A percentile compares a stretch with the other conserved stretches of the same genome.
Conservation (phyloP, 2,329 filamentous ascomycete species). For the Zasmidium angulare region DNA sequence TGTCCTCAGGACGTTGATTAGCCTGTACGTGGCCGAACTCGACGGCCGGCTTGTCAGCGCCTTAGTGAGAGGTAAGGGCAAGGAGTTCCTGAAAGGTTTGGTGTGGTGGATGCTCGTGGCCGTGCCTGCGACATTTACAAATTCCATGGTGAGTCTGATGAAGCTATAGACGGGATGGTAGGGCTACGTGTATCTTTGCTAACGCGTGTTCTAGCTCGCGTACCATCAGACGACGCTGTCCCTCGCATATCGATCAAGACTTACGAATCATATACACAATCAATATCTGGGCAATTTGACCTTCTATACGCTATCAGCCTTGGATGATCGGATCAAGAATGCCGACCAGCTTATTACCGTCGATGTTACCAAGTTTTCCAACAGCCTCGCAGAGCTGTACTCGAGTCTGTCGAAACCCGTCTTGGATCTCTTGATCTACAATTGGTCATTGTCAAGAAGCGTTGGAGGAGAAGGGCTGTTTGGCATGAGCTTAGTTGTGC, state of each 20-base stretch:
- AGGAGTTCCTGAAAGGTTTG: slow-evolving; percentile 82
- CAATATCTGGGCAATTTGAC: slow-evolving; percentile 97
- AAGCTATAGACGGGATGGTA: neutral
- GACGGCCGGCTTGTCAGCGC: slow-evolving; percentile 92
- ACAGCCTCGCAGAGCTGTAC: slow-evolving; percentile 90
- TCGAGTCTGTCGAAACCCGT: slow-evolving; percentile 94
- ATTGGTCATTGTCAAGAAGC: slow-evolving; percentile 85
- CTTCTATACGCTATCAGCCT: slow-evolving; percentile 91
- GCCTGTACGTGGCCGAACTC: slow-evolving; percentile 92
- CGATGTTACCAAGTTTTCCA: slow-evolving; percentile 94
- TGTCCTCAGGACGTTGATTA: slow-evolving; percentile 85
- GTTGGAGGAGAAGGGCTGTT: slow-evolving; percentile 96
- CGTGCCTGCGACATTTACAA: slow-evolving; percentile 90
- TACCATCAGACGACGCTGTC: slow-evolving; percentile 96
- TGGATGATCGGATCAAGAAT: slow-evolving; percentile 98
- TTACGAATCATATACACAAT: slow-evolving; percentile 94
- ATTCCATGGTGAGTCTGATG: slow-evolving; percentile 76
- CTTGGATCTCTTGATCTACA: slow-evolving; percentile 95
- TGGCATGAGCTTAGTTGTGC: slow-evolving; percentile 91
- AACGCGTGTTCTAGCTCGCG: slow-evolving; percentile 63
- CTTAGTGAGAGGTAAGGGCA: slow-evolving; percentile 85
- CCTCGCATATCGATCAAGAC: slow-evolving; percentile 83
- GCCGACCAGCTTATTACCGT: slow-evolving; percentile 96
- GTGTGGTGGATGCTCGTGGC: slow-evolving; percentile 99
- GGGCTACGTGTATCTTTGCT: neutral